Base-by-base conservation (phyloP, 495 filamentous ascomycete species). In the Tuber calosporum region DNA sequence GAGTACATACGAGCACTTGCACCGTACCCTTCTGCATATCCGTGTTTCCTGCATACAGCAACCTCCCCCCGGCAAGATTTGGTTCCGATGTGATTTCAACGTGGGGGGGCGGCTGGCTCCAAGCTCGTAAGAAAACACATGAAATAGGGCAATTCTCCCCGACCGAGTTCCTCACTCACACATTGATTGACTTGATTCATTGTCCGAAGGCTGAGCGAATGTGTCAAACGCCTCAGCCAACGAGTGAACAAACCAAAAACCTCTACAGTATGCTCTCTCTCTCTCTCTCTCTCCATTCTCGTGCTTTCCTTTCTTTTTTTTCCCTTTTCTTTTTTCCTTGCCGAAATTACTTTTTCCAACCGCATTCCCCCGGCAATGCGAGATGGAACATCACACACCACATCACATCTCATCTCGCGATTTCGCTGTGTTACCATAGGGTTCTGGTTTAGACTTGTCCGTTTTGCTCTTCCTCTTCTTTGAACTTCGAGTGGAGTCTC, bases 351-450 rank as follows among this genome's bases (percentile, higher is more conserved):
- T 62, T 62, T 62, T 62, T 34, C 53, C 48, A 58, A 58, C 48
- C n/a, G 48, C 48, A 58, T 58, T 58, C 26, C 11, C 53, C 26
- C 53, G 53, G 26, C 30, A 34, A 62, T 62, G 53, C 53, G 53
- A 62, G 53, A 62, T 62, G 53, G 53, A 34, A 19, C 53, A 62
- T 62, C 53, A 62, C 26, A 34, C 53, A 58, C 34, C 53, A 62
- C 53, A 62, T 62, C 53, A 34, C 53, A 34, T 62, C 53, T 62
- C 53, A 34, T 62, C 53, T 62, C 13, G 26, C 53, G 53, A 62
- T 62, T 62, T 1, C 26, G 11, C 53, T 62, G 53, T 62, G 53
- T 62, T 34, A 62, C 53, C 26, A 62, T 62, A 13, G 53, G 26
- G 53, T 34, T 30, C 11, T 30, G 13, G 26, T 34, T 62, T n/a